Percentiles rank a stretch among this genome's conserved stretches.
These are phyloP conservation scores for Pseudogymnoascus pannorum DNA, from an alignment of 2,329 filamentous ascomycete species.

Conservation along the genomic window DNA sequence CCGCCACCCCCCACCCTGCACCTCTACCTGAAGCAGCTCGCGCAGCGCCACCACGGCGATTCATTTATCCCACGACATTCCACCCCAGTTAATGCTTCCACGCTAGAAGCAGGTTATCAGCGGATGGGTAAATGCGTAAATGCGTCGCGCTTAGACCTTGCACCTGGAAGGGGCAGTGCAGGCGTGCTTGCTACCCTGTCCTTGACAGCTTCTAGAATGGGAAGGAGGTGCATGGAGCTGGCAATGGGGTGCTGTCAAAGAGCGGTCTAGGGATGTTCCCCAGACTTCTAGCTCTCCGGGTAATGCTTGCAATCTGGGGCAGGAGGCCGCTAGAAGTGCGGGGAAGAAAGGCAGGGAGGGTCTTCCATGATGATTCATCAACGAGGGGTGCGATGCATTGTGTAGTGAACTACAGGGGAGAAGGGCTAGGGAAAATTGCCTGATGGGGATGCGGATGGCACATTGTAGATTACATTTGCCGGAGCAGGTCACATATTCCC, in stretches of 20 bases:
- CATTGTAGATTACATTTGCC: conserved; percentile 2
- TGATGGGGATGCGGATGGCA: neutral
- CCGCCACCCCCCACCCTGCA: conserved; percentile 1
- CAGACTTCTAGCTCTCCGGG: conserved; percentile 1
- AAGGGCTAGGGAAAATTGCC: neutral
- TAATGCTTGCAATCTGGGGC: neutral
- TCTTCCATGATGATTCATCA: neutral
- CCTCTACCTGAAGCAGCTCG: neutral
- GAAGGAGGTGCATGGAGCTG: neutral
- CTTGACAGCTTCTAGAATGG: neutral
- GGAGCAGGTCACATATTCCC: conserved; percentile 6
- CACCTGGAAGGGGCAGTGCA: neutral
- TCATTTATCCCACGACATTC: neutral
- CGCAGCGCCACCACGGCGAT: neutral
- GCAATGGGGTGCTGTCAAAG: neutral
- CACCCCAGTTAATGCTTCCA: neutral
- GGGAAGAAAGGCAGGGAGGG: neutral
- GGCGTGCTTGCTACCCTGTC: conserved; percentile 1
- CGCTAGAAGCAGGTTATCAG: neutral
- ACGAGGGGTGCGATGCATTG: neutral
- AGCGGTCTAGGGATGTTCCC: conserved; percentile 2
- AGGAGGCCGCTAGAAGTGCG: conserved; percentile 2
- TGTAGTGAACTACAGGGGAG: neutral
- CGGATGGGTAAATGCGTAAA: conserved; percentile 5
- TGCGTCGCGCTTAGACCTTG: neutral